Evolutionary conservation across 1,139 yeast species (phyloP).

Genomic region (Scheffersomyces quercinus): DNA sequence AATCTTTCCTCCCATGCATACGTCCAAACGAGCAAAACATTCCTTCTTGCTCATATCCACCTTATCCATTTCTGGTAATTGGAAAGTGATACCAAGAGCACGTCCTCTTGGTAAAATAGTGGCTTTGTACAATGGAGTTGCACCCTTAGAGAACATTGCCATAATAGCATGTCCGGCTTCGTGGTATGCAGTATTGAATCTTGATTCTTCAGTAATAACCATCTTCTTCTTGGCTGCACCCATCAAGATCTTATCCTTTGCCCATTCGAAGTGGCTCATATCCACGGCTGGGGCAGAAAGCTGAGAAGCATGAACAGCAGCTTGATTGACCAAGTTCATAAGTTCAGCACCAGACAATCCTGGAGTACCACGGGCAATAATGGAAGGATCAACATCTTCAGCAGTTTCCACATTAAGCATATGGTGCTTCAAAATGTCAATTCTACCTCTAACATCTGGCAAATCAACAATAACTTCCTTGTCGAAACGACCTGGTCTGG

Average conservation of each 20-base stretch:
- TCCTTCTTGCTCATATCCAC: conserved; percentile 89
- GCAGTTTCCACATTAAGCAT: conserved; percentile 88
- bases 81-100: conserved; percentile 95
- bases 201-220: conserved; percentile 94
- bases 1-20: conserved; percentile 98
- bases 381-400: conserved; percentile 79
- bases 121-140: conserved; percentile 94
- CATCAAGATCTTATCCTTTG: conserved; percentile 94
- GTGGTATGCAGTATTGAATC: conserved; percentile 94
- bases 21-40: conserved; percentile 89
- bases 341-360: conserved; percentile 97
- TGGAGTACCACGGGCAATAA: conserved; percentile 95
- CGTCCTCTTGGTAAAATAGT: conserved; percentile 96
- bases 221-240: conserved; percentile 98
- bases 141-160: conserved; percentile 95
- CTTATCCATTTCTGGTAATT: conserved; percentile 97
- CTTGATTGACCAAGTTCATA: conserved; percentile 94
- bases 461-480: conserved; percentile 92
- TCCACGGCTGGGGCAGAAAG: conserved; percentile 87
- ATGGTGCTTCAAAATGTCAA: conserved; percentile 89
- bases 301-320: conserved; percentile 96
- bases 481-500: conserved; percentile 98
- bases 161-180: conserved; percentile 99
- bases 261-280: conserved; percentile 96
- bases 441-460: conserved; percentile 97